These are phyloP conservation scores for Alternaria conjuncta DNA, from an alignment of 2,329 filamentous ascomycete species.

Conservation along the genomic window DNA sequence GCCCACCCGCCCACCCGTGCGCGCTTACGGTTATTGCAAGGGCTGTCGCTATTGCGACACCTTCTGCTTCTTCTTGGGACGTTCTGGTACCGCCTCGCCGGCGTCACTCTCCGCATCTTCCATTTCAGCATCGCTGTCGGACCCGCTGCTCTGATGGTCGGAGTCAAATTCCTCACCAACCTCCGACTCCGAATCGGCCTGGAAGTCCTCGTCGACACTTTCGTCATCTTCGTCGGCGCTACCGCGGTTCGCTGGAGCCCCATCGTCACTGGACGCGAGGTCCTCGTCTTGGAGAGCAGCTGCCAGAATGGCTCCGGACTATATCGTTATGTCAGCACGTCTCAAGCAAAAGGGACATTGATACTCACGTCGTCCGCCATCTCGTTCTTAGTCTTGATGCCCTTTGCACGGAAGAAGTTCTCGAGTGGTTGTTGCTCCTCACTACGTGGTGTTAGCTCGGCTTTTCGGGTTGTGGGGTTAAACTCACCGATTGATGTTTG, in stretches of 20 bases:
- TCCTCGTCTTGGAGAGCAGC: slow-evolving; percentile 84
- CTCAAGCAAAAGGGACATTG: background rate
- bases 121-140: slow-evolving; percentile 69
- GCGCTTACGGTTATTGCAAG: slow-evolving; percentile 5
- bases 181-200: slow-evolving; percentile 88
- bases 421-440: slow-evolving; percentile 98
- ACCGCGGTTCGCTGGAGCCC: slow-evolving; percentile 78
- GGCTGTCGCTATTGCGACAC: slow-evolving; percentile 42
- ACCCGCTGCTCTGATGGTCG: slow-evolving; percentile 83
- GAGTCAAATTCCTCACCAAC: slow-evolving; percentile 97
- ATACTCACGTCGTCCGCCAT: slow-evolving; percentile 88
- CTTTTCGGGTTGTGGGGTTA: background rate
- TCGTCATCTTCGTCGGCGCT: slow-evolving; percentile 96
- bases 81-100: slow-evolving; percentile 59
- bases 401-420: slow-evolving; percentile 95
- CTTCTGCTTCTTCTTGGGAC: slow-evolving; percentile 71
- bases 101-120: slow-evolving; percentile 65
- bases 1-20: slow-evolving; percentile 17
- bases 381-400: slow-evolving; percentile 95
- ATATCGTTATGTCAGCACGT: slow-evolving; percentile 32
- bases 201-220: slow-evolving; percentile 94
- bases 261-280: slow-evolving; percentile 79
- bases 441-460: slow-evolving; percentile 47
- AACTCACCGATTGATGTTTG: slow-evolving; percentile 88
- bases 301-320: slow-evolving; percentile 69